Conservation (phyloP, 805 yeast species). For the Candida nonsorbophila region DNA sequence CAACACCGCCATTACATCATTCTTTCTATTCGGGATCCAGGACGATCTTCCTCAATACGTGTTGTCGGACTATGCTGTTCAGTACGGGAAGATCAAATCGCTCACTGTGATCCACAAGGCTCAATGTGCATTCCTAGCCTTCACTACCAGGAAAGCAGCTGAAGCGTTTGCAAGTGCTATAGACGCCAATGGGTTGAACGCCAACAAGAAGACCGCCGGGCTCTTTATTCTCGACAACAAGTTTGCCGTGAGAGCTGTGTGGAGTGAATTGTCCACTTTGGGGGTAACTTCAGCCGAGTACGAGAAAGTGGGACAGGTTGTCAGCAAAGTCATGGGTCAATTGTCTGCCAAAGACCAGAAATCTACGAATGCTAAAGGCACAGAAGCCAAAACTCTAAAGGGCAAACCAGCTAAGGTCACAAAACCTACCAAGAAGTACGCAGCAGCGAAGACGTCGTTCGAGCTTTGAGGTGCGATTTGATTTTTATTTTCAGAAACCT, state of each 20-base stretch:
- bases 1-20: slow-evolving; percentile 42
- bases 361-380: slow-evolving; percentile 1
- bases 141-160: slow-evolving; percentile 44
- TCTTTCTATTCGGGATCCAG: slow-evolving; percentile 73
- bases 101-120: slow-evolving; percentile 53
- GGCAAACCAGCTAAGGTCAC: neutral
- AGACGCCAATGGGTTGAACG: slow-evolving; percentile 18
- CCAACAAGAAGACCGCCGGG: slow-evolving; percentile 24
- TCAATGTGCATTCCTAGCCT: slow-evolving; percentile 60
- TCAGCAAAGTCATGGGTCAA: slow-evolving; percentile 48
- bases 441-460: slow-evolving; percentile 6
- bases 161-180: slow-evolving; percentile 31
- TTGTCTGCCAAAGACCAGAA: slow-evolving; percentile 38
- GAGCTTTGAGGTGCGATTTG: neutral
- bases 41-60: slow-evolving; percentile 61
- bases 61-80: slow-evolving; percentile 44
- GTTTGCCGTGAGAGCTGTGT: slow-evolving; percentile 47
- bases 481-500: neutral
- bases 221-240: slow-evolving; percentile 23
- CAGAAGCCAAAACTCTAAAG: neutral
- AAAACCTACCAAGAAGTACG: slow-evolving; percentile 14
- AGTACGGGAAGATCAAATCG: slow-evolving; percentile 43
- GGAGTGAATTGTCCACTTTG: slow-evolving; percentile 47
- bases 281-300: slow-evolving; percentile 42
- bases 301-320: slow-evolving; percentile 44